phyloP scores from a whole-genome alignment of 257 asterid genomes.

The Leonotis leonurus region DNA sequence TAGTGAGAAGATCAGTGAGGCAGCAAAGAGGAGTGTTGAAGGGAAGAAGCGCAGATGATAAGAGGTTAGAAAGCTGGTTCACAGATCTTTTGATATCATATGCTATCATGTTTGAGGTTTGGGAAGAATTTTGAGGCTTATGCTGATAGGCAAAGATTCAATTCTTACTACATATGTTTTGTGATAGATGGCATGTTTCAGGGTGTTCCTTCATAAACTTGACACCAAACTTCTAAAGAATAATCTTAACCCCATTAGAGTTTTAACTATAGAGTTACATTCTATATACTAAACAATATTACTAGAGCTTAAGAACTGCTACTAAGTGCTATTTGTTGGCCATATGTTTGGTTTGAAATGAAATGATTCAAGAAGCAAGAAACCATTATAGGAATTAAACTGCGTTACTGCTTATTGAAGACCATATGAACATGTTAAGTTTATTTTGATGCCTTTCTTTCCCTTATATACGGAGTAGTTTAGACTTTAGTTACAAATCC shows the following conservation, averaged over 20 bases:
- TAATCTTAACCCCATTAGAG: not conserved
- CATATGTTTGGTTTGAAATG: not conserved
- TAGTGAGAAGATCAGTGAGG: slow-evolving; percentile 76
- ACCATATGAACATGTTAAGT: too few relatives aligned
- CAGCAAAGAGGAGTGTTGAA: slow-evolving; percentile 55
- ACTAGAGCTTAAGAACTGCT: not conserved
- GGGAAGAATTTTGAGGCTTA: not conserved
- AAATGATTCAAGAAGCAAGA: not conserved
- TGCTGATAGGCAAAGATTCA: not conserved
- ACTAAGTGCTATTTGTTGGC: not conserved
- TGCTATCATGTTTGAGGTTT: not conserved
- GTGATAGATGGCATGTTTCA: not conserved
- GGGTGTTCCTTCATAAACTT: not conserved
- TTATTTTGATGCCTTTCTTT: too few relatives aligned
- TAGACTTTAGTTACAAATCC: too few relatives aligned
- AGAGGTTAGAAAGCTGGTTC: slow-evolving; percentile 13
- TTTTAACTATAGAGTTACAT: not conserved
- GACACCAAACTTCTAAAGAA: not conserved
- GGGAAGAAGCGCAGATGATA: slow-evolving; percentile 68
- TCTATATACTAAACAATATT: not conserved
- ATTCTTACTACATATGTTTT: not conserved
- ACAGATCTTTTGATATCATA: not conserved
- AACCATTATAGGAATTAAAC: not conserved
- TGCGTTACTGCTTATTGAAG: too few relatives aligned
- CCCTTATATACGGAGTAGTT: too few relatives aligned